Evolutionary conservation across 2,329 filamentous ascomycete species (phyloP), one percentile per base, ranked within the genome.

Genomic region (Xylaria sp.): DNA sequence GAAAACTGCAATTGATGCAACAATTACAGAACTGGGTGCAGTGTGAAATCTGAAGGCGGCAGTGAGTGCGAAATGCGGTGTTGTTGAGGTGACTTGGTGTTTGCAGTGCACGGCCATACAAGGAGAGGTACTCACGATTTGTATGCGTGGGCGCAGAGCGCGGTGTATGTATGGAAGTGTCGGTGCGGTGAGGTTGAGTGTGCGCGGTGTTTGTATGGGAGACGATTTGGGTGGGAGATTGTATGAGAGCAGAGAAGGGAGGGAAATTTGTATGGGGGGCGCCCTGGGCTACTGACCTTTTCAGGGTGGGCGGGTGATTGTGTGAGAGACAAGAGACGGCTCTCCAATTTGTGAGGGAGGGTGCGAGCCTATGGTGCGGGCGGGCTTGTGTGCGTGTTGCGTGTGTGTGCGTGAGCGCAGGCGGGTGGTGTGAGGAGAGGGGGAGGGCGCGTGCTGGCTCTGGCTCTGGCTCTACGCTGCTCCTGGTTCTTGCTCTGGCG

Each of bases 241-340:
- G 84, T 85, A 85, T 86, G 83, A 81, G 82, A 84, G 64, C 60
- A 68, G 79, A 81, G 78, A 80, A 77, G 78, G 82, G 81, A 83
- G 80, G 81, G 79, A 78, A 79, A 80, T 79, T 76, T 81, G 81
- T 83, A 83, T 81, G 81, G 81, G 81, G 80, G 79, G 78, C 78
- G 76, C 77, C 78, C 67, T 73, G 72, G 78, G 78, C 78, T 78
- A 79, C 79, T 79, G 57, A 19, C 82, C 83, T 86, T 87, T 87
- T 87, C 85, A 86, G 83, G 85, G 83, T 83, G 83, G 80, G 81
- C 77, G 82, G 82, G 81, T 86, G 83, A 85, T 86, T 86, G 83
- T 78, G 81, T 74, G 77, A 74, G 74, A 58, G 59, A 63, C 69
- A 71, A 73, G 72, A 72, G 73, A 77, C 62, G 60, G 38, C 63